Evolutionary conservation across 768 basidiomycete genomes (phyloP).

Genomic region (Trametes villosa): DNA sequence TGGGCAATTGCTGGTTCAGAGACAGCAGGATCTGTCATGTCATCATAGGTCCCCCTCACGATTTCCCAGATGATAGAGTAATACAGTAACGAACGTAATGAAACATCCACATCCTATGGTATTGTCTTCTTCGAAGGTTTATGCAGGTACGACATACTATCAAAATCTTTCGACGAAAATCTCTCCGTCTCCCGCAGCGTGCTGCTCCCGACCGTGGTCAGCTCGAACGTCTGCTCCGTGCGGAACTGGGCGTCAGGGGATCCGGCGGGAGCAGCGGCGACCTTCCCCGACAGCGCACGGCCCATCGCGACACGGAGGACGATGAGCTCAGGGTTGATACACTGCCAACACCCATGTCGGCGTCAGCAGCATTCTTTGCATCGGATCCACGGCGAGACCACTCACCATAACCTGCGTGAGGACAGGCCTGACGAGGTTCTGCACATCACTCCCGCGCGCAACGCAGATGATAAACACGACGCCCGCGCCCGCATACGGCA

Average conservation of each 20-base stretch:
- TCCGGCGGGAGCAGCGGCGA: not conserved
- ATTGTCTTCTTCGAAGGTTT: not conserved
- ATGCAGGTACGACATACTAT: too few relatives aligned
- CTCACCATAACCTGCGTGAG: slow-evolving; percentile 31
- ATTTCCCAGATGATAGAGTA: too few relatives aligned
- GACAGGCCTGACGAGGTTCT: slow-evolving; percentile 27
- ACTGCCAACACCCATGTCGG: slow-evolving; percentile 10
- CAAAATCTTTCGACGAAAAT: not conserved
- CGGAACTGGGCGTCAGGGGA: not conserved
- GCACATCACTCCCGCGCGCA: slow-evolving; percentile 19
- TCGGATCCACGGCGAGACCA: not conserved
- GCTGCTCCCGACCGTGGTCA: not conserved
- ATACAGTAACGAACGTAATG: too few relatives aligned
- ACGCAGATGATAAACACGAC: slow-evolving; percentile 31
- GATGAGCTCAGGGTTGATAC: slow-evolving; percentile 31
- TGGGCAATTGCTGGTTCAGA: too few relatives aligned
- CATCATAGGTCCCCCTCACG: too few relatives aligned
- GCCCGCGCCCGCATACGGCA: slow-evolving; percentile 29
- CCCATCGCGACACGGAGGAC: slow-evolving; percentile 30
- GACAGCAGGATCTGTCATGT: too few relatives aligned
- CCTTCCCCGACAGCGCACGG: slow-evolving; percentile 12
- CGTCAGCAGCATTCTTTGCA: not conserved
- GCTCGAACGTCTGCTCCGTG: not conserved
- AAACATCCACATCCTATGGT: not conserved
- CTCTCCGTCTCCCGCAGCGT: not conserved